A percentile compares a stretch with the other conserved stretches of the same genome.
phyloP scores from a whole-genome alignment of 306 rosid species.

The Citrullus amarus region DNA sequence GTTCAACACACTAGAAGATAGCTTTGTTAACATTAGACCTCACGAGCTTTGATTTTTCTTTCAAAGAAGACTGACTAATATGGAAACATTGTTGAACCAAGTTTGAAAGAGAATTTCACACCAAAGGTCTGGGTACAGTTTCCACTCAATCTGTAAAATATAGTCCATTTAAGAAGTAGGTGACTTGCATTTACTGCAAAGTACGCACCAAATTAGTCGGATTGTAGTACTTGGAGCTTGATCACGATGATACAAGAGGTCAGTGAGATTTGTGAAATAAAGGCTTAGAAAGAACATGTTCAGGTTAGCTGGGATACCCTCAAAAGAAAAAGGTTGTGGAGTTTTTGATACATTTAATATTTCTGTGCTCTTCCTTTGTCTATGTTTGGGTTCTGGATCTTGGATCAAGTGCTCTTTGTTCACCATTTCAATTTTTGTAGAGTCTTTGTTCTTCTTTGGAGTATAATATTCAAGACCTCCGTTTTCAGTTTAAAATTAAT shows the following conservation, averaged over 20 bases:
- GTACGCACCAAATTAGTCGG: neutral
- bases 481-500: too few relatives aligned
- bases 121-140: neutral
- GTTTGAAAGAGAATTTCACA: neutral
- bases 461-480: too few relatives aligned
- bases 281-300: neutral
- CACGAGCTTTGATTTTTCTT: neutral
- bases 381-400: neutral
- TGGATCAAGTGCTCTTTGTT: neutral
- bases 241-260: neutral
- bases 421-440: neutral
- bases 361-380: neutral
- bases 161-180: neutral
- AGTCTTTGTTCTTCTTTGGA: neutral
- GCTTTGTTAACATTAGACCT: neutral
- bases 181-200: neutral
- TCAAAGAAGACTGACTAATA: neutral
- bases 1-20: neutral
- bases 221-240: neutral
- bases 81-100: neutral
- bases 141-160: neutral
- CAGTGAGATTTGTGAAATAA: neutral
- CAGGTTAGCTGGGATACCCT: neutral
- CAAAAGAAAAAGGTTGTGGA: neutral
- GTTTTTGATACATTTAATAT: neutral